phyloP scores from a whole-genome alignment of 2,329 filamentous ascomycete genomes.

The Alternaria gansuensis region DNA sequence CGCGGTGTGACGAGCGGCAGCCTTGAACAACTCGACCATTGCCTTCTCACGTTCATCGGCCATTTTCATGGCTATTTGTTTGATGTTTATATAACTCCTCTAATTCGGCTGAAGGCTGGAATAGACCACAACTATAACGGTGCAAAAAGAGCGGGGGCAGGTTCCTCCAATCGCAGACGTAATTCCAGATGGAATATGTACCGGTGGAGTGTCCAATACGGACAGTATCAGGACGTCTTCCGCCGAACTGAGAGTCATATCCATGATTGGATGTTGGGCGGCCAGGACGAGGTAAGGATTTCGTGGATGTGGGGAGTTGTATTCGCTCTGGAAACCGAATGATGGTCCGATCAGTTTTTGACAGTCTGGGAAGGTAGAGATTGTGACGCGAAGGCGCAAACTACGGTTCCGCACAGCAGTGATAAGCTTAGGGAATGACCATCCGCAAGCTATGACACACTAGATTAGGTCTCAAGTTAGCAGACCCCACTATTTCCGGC shows the following conservation, averaged over 20 bases:
- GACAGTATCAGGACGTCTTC: accelerated
- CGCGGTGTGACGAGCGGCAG: not conserved
- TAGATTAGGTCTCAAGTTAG: not conserved
- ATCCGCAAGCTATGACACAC: not conserved
- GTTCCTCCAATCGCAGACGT: too few species aligned
- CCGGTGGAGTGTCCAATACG: not conserved
- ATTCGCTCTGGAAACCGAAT: not conserved
- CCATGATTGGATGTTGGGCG: not conserved
- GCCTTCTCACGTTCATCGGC: not conserved
- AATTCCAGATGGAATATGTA: not conserved
- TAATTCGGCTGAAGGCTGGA: too few species aligned
- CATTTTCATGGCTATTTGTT: accelerated
- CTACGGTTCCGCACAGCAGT: not conserved
- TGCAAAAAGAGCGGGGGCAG: not conserved
- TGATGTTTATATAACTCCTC: accelerated
- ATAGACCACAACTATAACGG: accelerated
- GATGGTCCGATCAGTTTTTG: too few species aligned
- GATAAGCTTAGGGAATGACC: not conserved
- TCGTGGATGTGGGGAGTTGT: not conserved
- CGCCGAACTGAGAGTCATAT: not conserved
- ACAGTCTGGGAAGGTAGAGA: not conserved
- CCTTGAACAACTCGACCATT: not conserved
- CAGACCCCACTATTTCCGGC: accelerated
- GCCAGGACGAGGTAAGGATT: not conserved
- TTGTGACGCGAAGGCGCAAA: not conserved